These are phyloP conservation scores for Globisporangium megalacanthum DNA, from an alignment of 352 stramenopile species.

Conservation along the genomic window DNA sequence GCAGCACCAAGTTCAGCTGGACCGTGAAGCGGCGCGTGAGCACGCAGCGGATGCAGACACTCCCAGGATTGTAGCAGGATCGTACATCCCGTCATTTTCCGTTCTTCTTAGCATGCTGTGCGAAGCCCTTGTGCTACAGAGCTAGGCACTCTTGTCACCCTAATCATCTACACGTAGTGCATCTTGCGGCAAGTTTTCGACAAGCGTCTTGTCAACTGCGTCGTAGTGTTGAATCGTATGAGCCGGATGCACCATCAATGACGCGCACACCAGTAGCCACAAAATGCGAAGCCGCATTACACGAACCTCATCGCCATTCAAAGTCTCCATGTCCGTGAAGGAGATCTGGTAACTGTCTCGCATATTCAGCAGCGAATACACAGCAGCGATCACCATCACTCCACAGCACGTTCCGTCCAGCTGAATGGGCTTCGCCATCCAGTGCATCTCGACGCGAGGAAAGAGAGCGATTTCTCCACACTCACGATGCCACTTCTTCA, in stretches of 20 bases:
- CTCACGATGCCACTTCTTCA: not conserved
- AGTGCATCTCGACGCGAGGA: not conserved
- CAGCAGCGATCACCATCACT: not conserved
- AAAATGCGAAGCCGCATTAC: slow-evolving; percentile 1
- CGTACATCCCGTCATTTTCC: too few species aligned
- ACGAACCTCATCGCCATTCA: not conserved
- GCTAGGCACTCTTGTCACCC: not conserved
- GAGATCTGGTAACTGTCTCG: not conserved
- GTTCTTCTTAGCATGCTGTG: not conserved
- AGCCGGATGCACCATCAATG: not conserved
- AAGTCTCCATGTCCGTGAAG: not conserved
- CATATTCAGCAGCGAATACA: not conserved
- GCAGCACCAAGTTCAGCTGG: not conserved
- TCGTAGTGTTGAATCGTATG: not conserved
- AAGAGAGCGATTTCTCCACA: not conserved
- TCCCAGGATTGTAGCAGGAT: too few species aligned
- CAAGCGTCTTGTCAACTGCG: not conserved
- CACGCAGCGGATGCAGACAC: too few species aligned
- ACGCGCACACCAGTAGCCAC: not conserved
- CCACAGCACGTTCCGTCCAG: not conserved
- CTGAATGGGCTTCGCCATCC: not conserved
- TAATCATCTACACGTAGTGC: not conserved
- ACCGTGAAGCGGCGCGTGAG: not conserved
- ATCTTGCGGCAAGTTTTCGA: not conserved
- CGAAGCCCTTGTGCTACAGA: not conserved